Conservation (phyloP, 2,329 filamentous ascomycete species). For the Chaetomium olivaceum region DNA sequence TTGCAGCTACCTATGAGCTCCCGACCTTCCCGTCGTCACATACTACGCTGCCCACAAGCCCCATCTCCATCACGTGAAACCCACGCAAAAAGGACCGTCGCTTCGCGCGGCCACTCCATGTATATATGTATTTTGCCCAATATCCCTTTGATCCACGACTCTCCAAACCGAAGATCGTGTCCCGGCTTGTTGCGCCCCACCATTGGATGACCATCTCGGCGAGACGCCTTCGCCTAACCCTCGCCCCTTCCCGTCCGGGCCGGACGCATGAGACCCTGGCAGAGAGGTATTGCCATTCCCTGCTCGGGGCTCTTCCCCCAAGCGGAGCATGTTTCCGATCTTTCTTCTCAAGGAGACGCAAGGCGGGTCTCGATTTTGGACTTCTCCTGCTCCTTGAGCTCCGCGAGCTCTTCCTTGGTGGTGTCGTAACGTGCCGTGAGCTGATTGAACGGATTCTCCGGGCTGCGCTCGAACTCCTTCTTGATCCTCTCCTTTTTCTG, state of each 20-base stretch:
- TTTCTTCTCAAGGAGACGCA: constrained; percentile 36
- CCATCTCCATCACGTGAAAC: constrained; percentile 1
- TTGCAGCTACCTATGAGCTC: constrained; percentile 9
- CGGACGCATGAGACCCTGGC: constrained; percentile 16
- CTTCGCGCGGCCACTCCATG: background rate
- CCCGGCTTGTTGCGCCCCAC: constrained; percentile 3
- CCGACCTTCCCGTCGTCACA: background rate
- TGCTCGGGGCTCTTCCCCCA: constrained; percentile 2
- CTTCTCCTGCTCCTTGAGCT: constrained; percentile 66
- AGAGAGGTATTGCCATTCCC: constrained; percentile 1
- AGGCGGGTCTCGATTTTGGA: constrained; percentile 73
- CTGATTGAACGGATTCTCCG: constrained; percentile 95
- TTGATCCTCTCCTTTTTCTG: constrained; percentile 81
- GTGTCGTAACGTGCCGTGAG: constrained; percentile 74
- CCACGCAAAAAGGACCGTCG: background rate
- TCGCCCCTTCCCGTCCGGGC: constrained; percentile 22
- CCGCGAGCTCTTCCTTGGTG: constrained; percentile 71
- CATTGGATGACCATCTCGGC: constrained; percentile 19
- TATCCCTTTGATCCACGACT: background rate
- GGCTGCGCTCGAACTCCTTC: constrained; percentile 93
- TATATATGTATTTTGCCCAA: background rate
- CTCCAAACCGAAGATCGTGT: background rate
- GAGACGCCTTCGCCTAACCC: constrained; percentile 9
- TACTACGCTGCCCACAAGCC: background rate
- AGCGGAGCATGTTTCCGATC: background rate